Conservation (phyloP, 1,284 basidiomycete species). For the Pterulicium gracile region DNA sequence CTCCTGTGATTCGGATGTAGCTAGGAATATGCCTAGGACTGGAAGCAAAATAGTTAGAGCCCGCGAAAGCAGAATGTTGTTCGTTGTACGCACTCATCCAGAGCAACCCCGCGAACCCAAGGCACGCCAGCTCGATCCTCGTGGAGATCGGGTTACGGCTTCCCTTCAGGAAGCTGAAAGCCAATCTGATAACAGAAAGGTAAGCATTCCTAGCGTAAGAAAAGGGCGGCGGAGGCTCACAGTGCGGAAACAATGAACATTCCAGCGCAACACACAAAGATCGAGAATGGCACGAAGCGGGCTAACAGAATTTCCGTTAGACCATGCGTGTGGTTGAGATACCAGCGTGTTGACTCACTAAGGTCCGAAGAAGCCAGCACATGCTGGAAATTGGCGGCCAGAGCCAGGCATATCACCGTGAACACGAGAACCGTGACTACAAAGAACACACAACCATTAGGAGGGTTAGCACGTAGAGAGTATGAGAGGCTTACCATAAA, state of each 20-base stretch:
- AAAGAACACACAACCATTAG: slow-evolving; percentile 6
- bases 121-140: slow-evolving; percentile 58
- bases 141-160: slow-evolving; percentile 68
- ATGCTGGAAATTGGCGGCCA: slow-evolving; percentile 64
- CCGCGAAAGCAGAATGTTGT: not conserved
- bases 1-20: slow-evolving; percentile 59
- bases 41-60: slow-evolving; percentile 12
- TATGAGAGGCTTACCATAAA: slow-evolving; percentile 39
- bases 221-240: slow-evolving; percentile 28
- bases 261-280: slow-evolving; percentile 64
- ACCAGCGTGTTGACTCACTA: slow-evolving; percentile 52
- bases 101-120: slow-evolving; percentile 62
- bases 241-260: slow-evolving; percentile 54
- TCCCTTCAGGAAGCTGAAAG: slow-evolving; percentile 48
- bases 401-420: slow-evolving; percentile 63
- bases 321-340: slow-evolving; percentile 1
- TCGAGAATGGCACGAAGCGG: slow-evolving; percentile 73
- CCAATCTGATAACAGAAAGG: slow-evolving; percentile 30
- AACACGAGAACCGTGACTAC: slow-evolving; percentile 55
- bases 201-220: not conserved
- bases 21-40: slow-evolving; percentile 66
- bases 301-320: slow-evolving; percentile 28
- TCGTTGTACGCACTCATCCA: slow-evolving; percentile 53
- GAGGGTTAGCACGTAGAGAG: slow-evolving; percentile 1
- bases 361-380: slow-evolving; percentile 65